These are phyloP conservation scores for Pythium aristosporum DNA, from an alignment of 352 stramenopile genomes.

Conservation along the genomic window DNA sequence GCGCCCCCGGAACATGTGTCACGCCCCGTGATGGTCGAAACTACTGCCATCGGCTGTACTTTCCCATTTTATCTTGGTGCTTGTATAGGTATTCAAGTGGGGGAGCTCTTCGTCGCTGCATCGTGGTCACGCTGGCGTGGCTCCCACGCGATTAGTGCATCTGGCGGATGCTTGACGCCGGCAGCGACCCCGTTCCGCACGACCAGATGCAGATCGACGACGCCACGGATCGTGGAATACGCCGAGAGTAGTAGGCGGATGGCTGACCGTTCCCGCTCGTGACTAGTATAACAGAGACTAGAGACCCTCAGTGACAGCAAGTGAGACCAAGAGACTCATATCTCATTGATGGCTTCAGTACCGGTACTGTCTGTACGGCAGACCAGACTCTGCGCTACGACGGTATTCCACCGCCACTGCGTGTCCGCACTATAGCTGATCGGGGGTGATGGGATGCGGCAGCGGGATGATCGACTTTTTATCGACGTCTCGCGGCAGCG, in stretches of 20 bases:
- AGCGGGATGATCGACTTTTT: conserved; percentile 92
- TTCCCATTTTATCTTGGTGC: not conserved
- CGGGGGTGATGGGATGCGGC: conserved; percentile 78
- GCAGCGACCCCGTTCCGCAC: not conserved
- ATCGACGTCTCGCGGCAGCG: conserved; percentile 81
- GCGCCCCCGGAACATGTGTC: not conserved
- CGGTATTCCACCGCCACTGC: too few species aligned
- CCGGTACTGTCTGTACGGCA: too few species aligned
- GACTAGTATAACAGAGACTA: too few species aligned
- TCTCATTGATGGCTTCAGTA: too few species aligned
- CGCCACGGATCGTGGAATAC: too few species aligned
- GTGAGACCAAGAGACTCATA: too few species aligned
- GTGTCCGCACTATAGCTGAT: conserved; percentile 44
- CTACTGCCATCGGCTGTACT: not conserved
- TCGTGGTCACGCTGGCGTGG: not conserved
- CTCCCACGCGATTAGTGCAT: not conserved
- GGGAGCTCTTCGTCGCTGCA: not conserved
- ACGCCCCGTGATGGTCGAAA: not conserved
- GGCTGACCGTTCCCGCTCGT: too few species aligned
- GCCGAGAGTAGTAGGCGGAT: too few species aligned
- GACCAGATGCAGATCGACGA: not conserved
- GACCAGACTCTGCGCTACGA: too few species aligned
- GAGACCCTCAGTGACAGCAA: too few species aligned
- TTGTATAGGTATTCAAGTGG: not conserved
- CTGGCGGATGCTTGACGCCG: conserved; percentile 1